Conservation (phyloP, 495 filamentous ascomycete species). For the Xylaria bambusicola region DNA sequence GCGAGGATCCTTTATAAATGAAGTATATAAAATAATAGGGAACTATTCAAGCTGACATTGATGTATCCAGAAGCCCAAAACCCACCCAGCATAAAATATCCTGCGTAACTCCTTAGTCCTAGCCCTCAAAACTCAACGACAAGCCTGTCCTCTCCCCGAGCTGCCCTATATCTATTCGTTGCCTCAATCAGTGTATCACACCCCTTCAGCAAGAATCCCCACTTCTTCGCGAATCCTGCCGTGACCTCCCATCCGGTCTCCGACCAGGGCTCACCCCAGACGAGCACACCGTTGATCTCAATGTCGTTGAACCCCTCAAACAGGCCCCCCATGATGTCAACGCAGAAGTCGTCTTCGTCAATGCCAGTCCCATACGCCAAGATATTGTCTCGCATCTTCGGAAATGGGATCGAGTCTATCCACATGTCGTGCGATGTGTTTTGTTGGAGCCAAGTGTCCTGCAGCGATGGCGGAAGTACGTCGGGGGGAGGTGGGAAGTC, state of each 20-base stretch:
- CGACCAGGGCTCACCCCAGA: slow-evolving; percentile 56
- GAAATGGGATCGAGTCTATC: slow-evolving; percentile 52
- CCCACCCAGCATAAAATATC: not conserved
- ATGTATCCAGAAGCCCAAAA: not conserved
- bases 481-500: slow-evolving; percentile 22
- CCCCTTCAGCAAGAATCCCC: slow-evolving; percentile 53
- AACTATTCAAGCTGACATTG: not conserved
- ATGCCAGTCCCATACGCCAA: slow-evolving; percentile 41
- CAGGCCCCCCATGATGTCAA: slow-evolving; percentile 51
- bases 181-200: slow-evolving; percentile 49
- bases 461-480: slow-evolving; percentile 40
- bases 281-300: slow-evolving; percentile 42
- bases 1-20: slow-evolving; percentile 28
- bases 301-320: slow-evolving; percentile 34
- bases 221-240: slow-evolving; percentile 51
- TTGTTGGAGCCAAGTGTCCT: slow-evolving; percentile 44
- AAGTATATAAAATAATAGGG: not conserved
- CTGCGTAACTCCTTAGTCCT: too few relatives aligned
- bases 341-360: slow-evolving; percentile 49
- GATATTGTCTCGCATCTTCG: slow-evolving; percentile 53
- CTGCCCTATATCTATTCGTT: slow-evolving; percentile 53
- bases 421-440: slow-evolving; percentile 44
- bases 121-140: slow-evolving; percentile 46
- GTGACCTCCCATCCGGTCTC: slow-evolving; percentile 53
- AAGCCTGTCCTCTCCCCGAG: slow-evolving; percentile 51